Conservation (phyloP, 2,329 filamentous ascomycete species). For the Tolypocladium paradoxum region DNA sequence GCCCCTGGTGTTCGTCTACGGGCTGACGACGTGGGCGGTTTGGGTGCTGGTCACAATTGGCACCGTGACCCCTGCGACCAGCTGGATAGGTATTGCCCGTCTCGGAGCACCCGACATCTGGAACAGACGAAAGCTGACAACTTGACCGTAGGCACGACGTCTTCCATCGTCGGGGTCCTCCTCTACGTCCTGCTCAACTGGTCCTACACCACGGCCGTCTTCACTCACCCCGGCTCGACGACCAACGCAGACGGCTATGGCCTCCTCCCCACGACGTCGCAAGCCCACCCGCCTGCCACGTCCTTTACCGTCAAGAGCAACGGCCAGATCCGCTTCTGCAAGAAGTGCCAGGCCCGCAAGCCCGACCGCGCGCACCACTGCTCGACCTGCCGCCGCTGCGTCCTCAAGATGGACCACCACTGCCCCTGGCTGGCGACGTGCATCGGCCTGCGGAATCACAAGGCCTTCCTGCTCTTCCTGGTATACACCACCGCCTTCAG, state of each 20-base stretch:
- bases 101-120: not conserved
- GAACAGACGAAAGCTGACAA: conserved; percentile 1
- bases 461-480: conserved; percentile 86
- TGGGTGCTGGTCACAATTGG: conserved; percentile 76
- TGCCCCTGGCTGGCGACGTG: conserved; percentile 97
- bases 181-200: conserved; percentile 75
- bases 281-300: conserved; percentile 48
- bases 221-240: conserved; percentile 74
- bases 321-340: conserved; percentile 82
- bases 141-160: conserved; percentile 32
- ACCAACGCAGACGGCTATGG: conserved; percentile 61
- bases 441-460: conserved; percentile 89
- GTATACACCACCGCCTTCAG: conserved; percentile 83
- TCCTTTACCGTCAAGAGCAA: conserved; percentile 89
- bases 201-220: conserved; percentile 87
- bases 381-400: conserved; percentile 85
- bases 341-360: conserved; percentile 92
- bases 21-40: conserved; percentile 85
- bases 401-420: conserved; percentile 99
- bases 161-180: conserved; percentile 53
- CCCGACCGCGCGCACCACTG: conserved; percentile 96
- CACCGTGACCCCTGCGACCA: conserved; percentile 37
- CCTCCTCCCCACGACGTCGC: conserved; percentile 56
- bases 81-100: conserved; percentile 41
- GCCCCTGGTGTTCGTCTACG: conserved; percentile 81